Evolutionary conservation across 2,329 filamentous ascomycete genomes (phyloP), one percentile per base, ranked within the genome.

Genomic region (Pseudogymnoascus sp.): DNA sequence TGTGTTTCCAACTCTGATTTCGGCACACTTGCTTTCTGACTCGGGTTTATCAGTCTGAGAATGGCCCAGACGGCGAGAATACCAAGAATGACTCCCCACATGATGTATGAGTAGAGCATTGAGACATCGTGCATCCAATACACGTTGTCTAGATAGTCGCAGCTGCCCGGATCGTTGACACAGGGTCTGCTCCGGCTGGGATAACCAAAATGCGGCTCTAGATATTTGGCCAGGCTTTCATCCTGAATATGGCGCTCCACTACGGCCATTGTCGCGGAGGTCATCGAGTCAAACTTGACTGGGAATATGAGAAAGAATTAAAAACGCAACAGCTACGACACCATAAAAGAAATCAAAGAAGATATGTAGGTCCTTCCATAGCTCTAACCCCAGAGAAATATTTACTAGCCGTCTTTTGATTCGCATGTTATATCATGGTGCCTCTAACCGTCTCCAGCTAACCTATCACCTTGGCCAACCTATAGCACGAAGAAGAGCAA

Each of bases 201-300:
- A 69, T 86, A 87, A 0, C 81, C 84, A 83, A 83, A 87, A 69
- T 85, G 81, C 60, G 75, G 76, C 69, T 78, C 76, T 21, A 80
- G 63, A 13, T 65, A 65, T 4, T 67, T 64, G 31, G 76, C 78
- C 31, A 76, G 75, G 69, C 71, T 76, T 65, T 72, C 69, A 63
- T 83, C 75, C 69, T 83, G 80, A 66, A 82, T 82, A 64, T 80
- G 78, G 63, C 77, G 75, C 23, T 37, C 62, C 4, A 10, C 48
- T 25, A 54, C 23, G 2, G 48, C 8, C 48, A 54, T 54, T 28
- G 14, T 31, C 4, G 48, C n/a, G 8, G 25, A 31, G 14, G 25
- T 28, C 25, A 54, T 54, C n/a, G 48, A 6, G 48, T 54, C 25
- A 4, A 16, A 19, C 14, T 54, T 19, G 25, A 31, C 25, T 28